A percentile compares a stretch with the other conserved stretches of the same genome.
Evolutionary conservation across 2,329 filamentous ascomycete genomes (phyloP).

Genomic region (Arthrobotrys pseudoclavata): DNA sequence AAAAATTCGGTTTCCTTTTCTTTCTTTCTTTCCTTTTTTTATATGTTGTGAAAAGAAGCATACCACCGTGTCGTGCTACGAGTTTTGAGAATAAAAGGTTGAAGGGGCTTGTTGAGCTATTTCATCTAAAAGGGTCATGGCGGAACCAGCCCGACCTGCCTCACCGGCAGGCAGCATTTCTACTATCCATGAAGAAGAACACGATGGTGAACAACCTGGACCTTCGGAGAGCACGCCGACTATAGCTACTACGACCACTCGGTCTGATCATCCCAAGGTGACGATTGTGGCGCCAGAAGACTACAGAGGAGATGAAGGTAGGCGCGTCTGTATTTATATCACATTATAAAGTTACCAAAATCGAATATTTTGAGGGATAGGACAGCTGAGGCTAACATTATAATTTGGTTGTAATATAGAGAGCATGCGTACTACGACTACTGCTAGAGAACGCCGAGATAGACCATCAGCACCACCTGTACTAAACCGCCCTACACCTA

Average conservation of each 20-base stretch:
- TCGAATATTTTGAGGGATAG: not conserved
- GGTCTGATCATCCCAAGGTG: slow-evolving; percentile 45
- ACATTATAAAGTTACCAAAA: not conserved
- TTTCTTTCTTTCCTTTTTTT: not conserved
- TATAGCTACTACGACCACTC: slow-evolving; percentile 30
- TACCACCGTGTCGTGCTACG: slow-evolving; percentile 9
- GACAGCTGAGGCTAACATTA: slow-evolving; percentile 20
- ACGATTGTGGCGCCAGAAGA: slow-evolving; percentile 55
- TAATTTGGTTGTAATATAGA: slow-evolving; percentile 7
- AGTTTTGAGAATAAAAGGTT: not conserved
- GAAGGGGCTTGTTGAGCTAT: not conserved
- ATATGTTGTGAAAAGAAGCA: slow-evolving; percentile 1
- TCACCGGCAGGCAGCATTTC: slow-evolving; percentile 43
- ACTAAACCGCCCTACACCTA: slow-evolving; percentile 33
- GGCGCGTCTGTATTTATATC: slow-evolving; percentile 15
- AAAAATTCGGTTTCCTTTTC: slow-evolving; percentile 5
- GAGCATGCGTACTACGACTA: slow-evolving; percentile 39
- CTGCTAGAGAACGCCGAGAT: slow-evolving; percentile 43
- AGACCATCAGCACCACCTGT: slow-evolving; percentile 30
- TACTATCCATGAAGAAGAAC: slow-evolving; percentile 20
- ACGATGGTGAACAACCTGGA: slow-evolving; percentile 3
- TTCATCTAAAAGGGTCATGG: slow-evolving; percentile 33
- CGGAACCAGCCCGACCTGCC: slow-evolving; percentile 43
- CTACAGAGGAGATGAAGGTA: slow-evolving; percentile 53
- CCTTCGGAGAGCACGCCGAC: slow-evolving; percentile 45